Base-by-base conservation (phyloP, 768 basidiomycete genomes). In the Lyophyllum shimeji region DNA sequence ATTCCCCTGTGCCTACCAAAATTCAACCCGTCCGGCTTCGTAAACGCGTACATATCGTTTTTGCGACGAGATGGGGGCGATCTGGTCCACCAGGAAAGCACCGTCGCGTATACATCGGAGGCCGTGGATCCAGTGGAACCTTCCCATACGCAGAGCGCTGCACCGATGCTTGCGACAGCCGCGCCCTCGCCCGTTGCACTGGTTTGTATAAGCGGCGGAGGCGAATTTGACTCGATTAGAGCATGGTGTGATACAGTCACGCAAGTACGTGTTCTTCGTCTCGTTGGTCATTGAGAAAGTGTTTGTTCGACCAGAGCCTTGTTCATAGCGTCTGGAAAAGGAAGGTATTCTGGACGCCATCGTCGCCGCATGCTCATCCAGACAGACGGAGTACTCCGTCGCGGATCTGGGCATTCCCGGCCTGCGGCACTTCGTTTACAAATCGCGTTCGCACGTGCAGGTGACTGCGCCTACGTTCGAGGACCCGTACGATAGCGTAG, bases 1-100 rank as follows among this genome's bases (percentile, higher is more conserved):
- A 82, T 98, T 7, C 97, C 97, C 2, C 82, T 99, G 46, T 98
- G 97, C 68, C 81, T 99, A 2, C 96, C 97, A 0, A 95, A 94
- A 69, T 98, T 92, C 77, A 93, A 98, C 65, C 78, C 92, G 0
- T 74, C 85, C 4, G 89, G 89, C 1, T 98, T 98, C 70, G 86
- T 96, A 24, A 93, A 99, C 68, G 90, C 93, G 12, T 97, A 95
- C 63, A 82, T 98, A 42, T 82, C 84, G 2, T 93, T 89, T 67
- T 68, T 88, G 24, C 78, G 81, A 42, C 80, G 75, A 57, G 76
- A 77, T 50, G 70, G 64, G 2, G 53, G 44, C 5, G 51, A 60
- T 29, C 57, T 50, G 7, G 58, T 54, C 44, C 60, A 59, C 46
- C 60, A 34, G 25, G 33, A 65, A 60, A 56, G 51, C 53, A 56